Evolutionary conservation across 345 rosid species (phyloP).

Genomic region (Ailanthus altissimus): DNA sequence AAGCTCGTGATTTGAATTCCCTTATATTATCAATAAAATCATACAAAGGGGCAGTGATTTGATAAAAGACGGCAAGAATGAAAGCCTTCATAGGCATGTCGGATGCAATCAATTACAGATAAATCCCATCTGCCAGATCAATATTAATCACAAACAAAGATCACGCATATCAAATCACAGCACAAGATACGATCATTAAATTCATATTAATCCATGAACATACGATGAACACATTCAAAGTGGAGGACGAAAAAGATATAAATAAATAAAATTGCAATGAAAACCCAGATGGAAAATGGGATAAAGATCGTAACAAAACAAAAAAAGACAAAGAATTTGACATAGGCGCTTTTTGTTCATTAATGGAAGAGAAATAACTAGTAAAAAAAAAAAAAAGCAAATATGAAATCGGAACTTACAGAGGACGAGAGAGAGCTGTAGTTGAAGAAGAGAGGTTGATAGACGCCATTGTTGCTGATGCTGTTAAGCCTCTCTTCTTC

Average conservation of each 20-base stretch:
- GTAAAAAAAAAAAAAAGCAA: not conserved
- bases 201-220: not conserved
- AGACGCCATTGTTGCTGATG: conserved; percentile 38
- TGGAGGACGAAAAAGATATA: too few species aligned
- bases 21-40: not conserved
- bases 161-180: not conserved
- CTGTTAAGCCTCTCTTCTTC: not conserved
- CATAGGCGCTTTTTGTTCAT: too few species aligned
- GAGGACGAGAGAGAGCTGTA: conserved; percentile 36
- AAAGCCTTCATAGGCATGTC: not conserved
- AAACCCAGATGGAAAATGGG: too few species aligned
- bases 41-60: not conserved
- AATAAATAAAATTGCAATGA: too few species aligned
- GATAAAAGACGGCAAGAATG: not conserved
- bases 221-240: too few species aligned
- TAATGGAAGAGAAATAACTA: too few species aligned
- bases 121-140: not conserved
- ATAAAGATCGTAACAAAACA: too few species aligned
- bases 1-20: not conserved
- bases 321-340: not conserved
- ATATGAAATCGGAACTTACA: conserved; percentile 23
- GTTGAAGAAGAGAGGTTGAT: conserved; percentile 46
- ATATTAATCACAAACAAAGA: not conserved
- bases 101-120: not conserved
- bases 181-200: not conserved